Conservation (phyloP, 2,329 filamentous ascomycete genomes). For the Sphaerulina populicola region DNA sequence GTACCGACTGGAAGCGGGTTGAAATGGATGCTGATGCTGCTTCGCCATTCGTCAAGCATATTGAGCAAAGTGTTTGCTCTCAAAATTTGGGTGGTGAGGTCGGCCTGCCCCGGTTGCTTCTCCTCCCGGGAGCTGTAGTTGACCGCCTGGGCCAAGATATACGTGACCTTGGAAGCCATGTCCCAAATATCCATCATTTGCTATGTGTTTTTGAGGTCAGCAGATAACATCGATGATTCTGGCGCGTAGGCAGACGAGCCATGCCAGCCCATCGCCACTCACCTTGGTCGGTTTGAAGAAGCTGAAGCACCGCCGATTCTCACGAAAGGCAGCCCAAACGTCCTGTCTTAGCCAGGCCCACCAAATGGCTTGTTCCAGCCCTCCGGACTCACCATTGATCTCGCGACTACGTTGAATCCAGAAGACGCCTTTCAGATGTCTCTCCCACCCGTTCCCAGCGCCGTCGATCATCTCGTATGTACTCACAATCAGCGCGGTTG, state of each 20-base stretch:
- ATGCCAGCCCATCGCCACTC: not conserved
- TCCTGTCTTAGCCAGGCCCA: constrained; percentile 62
- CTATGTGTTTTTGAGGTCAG: constrained; percentile 32
- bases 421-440: constrained; percentile 57
- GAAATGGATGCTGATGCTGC: constrained; percentile 40
- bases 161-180: constrained; percentile 47
- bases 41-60: constrained; percentile 46
- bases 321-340: constrained; percentile 56
- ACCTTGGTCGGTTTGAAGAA: constrained; percentile 49
- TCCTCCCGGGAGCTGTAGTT: constrained; percentile 52
- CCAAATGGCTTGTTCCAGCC: constrained; percentile 53
- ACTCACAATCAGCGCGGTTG: constrained; percentile 53
- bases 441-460: constrained; percentile 50
- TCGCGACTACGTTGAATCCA: constrained; percentile 57
- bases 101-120: constrained; percentile 37
- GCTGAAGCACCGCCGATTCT: constrained; percentile 48
- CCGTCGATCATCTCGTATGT: constrained; percentile 61
- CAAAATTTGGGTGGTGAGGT: constrained; percentile 37
- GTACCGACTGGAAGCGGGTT: constrained; percentile 34
- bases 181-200: constrained; percentile 46
- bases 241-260: not conserved
- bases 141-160: constrained; percentile 49
- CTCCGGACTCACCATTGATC: constrained; percentile 51
- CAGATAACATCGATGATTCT: not conserved
- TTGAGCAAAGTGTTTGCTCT: constrained; percentile 38